Conservation (phyloP, 2,329 filamentous ascomycete species). For the Alternaria novae-zelandiae region DNA sequence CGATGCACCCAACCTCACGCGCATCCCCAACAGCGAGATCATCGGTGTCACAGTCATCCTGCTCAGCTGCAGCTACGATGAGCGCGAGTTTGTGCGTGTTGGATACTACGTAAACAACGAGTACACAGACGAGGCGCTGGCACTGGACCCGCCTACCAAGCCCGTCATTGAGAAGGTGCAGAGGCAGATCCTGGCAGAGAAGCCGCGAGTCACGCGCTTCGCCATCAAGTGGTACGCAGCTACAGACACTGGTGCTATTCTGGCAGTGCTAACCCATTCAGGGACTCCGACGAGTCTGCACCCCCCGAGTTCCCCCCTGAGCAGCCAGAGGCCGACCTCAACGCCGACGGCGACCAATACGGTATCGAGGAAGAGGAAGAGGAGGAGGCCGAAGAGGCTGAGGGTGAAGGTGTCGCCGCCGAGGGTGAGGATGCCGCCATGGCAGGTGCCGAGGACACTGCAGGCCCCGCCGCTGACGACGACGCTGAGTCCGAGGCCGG, state of each 20-base stretch:
- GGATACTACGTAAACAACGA: slow-evolving; percentile 99
- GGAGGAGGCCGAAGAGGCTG: slow-evolving; percentile 61
- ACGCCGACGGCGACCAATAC: slow-evolving; percentile 84
- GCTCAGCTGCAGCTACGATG: slow-evolving; percentile 94
- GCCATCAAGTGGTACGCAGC: slow-evolving; percentile 90
- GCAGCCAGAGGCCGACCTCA: slow-evolving; percentile 91
- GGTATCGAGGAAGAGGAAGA: slow-evolving; percentile 81
- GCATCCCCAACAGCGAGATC: slow-evolving; percentile 94
- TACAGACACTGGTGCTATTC: background rate
- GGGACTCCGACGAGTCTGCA: slow-evolving; percentile 97
- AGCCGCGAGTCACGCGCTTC: slow-evolving; percentile 95
- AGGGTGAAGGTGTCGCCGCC: slow-evolving; percentile 59
- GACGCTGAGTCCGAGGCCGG: slow-evolving; percentile 74
- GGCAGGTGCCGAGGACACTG: slow-evolving; percentile 69
- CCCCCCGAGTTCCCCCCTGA: slow-evolving; percentile 96
- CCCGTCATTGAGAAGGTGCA: slow-evolving; percentile 90
- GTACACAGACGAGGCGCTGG: slow-evolving; percentile 90
- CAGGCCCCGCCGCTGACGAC: slow-evolving; percentile 63
- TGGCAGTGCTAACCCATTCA: slow-evolving; percentile 50
- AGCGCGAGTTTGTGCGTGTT: slow-evolving; percentile 94
- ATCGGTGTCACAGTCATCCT: slow-evolving; percentile 97
- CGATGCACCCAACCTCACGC: slow-evolving; percentile 85
- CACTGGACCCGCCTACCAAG: slow-evolving; percentile 87
- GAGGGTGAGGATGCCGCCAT: slow-evolving; percentile 75
- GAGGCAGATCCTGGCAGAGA: slow-evolving; percentile 93